phyloP scores from a whole-genome alignment of 352 stramenopile genomes.

The Phytopythium delawarense region DNA sequence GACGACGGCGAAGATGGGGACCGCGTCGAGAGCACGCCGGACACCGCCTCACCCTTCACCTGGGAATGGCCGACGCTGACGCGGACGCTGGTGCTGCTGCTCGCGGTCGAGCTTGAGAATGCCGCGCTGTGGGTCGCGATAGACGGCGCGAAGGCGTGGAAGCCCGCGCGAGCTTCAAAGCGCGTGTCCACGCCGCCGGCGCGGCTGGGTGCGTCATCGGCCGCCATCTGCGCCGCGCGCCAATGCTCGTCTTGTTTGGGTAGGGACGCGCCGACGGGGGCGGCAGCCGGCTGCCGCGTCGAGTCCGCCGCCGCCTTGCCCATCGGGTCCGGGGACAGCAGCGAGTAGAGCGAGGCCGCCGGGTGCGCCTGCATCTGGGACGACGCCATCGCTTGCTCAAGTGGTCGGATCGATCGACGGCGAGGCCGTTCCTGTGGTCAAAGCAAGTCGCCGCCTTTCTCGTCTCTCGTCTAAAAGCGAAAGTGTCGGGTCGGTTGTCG shows the following conservation, averaged over 20 bases:
- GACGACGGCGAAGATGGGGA: conserved; percentile 41
- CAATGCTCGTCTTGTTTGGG: conserved; percentile 17
- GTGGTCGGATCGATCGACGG: neutral
- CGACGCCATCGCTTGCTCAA: neutral
- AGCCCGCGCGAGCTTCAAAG: conserved; percentile 12
- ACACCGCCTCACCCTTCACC: neutral
- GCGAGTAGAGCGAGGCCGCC: conserved; percentile 7
- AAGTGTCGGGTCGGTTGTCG: conserved; percentile 2
- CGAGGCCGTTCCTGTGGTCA: neutral
- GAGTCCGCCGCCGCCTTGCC: conserved; percentile 7
- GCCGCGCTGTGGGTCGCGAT: conserved; percentile 8
- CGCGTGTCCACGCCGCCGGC: conserved; percentile 2
- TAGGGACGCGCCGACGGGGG: conserved; percentile 8
- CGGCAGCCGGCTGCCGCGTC: neutral
- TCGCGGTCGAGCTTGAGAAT: conserved; percentile 1
- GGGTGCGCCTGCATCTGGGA: conserved; percentile 1
- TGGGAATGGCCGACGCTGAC: neutral
- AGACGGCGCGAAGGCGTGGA: conserved; percentile 10
- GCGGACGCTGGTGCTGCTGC: neutral
- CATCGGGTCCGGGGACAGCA: conserved; percentile 5
- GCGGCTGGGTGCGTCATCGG: neutral
- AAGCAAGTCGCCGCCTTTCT: neutral
- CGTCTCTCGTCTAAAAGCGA: neutral
- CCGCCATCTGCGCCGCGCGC: neutral
- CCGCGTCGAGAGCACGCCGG: conserved; percentile 8